phyloP scores from a whole-genome alignment of 169 alveolate species.

The Eimeria necatrix region DNA sequence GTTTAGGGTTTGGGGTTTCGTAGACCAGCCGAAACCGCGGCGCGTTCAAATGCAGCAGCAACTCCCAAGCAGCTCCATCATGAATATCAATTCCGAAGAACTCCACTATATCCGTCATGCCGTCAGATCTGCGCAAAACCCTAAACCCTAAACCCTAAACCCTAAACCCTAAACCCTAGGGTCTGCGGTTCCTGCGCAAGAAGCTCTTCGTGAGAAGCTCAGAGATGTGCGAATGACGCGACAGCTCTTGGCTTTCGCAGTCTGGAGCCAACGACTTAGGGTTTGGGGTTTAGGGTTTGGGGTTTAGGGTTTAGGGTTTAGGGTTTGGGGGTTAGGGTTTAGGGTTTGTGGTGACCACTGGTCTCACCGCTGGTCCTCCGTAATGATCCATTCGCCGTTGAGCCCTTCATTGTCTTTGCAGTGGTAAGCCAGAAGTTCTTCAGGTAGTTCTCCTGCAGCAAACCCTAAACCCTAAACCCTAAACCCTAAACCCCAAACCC shows the following conservation, averaged over 20 bases:
- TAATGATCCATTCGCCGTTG: not conserved
- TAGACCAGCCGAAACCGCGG: not conserved
- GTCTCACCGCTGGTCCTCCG: constrained; percentile 4
- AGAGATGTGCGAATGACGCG: not conserved
- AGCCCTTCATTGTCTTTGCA: not conserved
- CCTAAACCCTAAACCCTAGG: constrained; percentile 6
- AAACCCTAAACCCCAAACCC: not conserved
- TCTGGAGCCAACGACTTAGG: not conserved
- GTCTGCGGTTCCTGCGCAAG: not conserved
- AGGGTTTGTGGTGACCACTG: not conserved
- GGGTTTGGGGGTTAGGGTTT: constrained; percentile 30
- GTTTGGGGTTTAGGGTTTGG: not conserved
- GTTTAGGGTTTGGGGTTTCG: too few relatives aligned
- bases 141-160: constrained; percentile 31
- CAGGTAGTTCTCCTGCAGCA: not conserved
- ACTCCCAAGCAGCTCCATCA: not conserved
- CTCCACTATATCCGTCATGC: not conserved
- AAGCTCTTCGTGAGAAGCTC: not conserved
- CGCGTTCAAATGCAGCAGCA: not conserved
- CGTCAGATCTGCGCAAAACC: not conserved
- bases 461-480: not conserved
- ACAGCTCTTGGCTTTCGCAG: not conserved
- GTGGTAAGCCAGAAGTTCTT: not conserved
- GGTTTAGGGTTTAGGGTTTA: not conserved
- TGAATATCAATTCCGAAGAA: not conserved